Base-by-base conservation (phyloP, 2,329 filamentous ascomycete genomes). In the Neophaeococcomyces mojaviensis region DNA sequence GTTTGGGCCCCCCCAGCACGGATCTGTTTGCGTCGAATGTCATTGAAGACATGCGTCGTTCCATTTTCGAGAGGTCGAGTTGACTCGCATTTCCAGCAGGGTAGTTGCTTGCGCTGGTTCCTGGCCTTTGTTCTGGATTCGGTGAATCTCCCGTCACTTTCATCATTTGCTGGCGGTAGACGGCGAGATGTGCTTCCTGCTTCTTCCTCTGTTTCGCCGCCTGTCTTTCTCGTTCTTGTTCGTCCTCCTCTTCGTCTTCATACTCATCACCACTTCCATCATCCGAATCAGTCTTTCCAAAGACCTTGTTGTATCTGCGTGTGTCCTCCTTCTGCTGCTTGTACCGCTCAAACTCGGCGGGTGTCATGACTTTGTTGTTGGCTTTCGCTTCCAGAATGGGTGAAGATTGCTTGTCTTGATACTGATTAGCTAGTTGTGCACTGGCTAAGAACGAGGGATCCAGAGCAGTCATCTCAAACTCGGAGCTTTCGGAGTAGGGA, bases 141-240 rank as follows among this genome's bases (percentile, higher is more conserved):
- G 73, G 63, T 34, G 69, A 66, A 56, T 90, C 86, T 39, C 88
- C 88, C 1, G 88, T 94, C 24, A 92, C 84, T 67, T 94, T 94
- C 85, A 90, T 94, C 88, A 94, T 95, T 65, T 92, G 86, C 63
- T 95, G 88, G 48, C 88, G 79, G 64, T 94, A 94, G 1, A 94
- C 83, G 1, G 87, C 77, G 72, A 95, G 82, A 62, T 92, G 87
- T 10, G 88, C 88, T 64, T 94, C 87, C 62, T 95, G 88, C 70
- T 89, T 92, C 58, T 81, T 79, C 52, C 88, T 76, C 62, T 92
- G 86, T 61, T 82, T 85, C 15, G 83, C 79, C 38, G 84, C 74
- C 60, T 86, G 76, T 60, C 75, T 83, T 22, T 80, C 79, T 59
- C 85, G 86, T 59, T 94, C 87, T 0, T 75, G 63, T 52, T 94